Evolutionary conservation across 23 red algal genomes (phyloP).

Genomic region (Gracilaria caudata): DNA sequence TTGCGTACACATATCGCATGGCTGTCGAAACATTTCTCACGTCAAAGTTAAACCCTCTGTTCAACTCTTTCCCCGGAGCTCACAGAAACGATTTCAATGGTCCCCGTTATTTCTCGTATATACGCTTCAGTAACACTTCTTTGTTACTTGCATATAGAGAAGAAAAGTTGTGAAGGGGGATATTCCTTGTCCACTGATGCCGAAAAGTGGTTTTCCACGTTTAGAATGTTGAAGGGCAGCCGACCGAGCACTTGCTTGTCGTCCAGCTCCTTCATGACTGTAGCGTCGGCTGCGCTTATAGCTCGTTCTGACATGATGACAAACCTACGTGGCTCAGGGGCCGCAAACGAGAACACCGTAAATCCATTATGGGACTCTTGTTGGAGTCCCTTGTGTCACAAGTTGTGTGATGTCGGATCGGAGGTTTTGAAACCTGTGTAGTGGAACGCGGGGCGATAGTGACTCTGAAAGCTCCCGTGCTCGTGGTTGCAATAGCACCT

Average conservation of each 20-base stretch:
- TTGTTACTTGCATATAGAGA: not conserved
- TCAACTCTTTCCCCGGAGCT: not conserved
- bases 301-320: not conserved
- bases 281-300: not conserved
- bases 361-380: slow-evolving; percentile 59
- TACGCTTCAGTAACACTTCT: not conserved
- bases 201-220: no score
- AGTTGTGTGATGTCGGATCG: no score
- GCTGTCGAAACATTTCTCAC: slow-evolving; percentile 44
- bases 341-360: slow-evolving; percentile 45
- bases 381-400: not conserved
- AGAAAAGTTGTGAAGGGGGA: not conserved
- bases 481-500: slow-evolving; percentile 16
- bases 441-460: slow-evolving; percentile 26
- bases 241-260: no score
- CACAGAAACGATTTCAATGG: slow-evolving; percentile 9
- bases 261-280: slow-evolving; percentile 8
- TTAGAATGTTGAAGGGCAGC: no score
- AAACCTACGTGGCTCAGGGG: not conserved
- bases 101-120: slow-evolving; percentile 54
- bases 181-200: not conserved
- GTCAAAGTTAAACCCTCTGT: slow-evolving; percentile 46
- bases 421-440: slow-evolving; percentile 57
- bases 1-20: slow-evolving; percentile 4
- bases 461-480: slow-evolving; percentile 34